phyloP scores from a whole-genome alignment of 2,329 filamentous ascomycete genomes.

The Fusarium sp. region DNA sequence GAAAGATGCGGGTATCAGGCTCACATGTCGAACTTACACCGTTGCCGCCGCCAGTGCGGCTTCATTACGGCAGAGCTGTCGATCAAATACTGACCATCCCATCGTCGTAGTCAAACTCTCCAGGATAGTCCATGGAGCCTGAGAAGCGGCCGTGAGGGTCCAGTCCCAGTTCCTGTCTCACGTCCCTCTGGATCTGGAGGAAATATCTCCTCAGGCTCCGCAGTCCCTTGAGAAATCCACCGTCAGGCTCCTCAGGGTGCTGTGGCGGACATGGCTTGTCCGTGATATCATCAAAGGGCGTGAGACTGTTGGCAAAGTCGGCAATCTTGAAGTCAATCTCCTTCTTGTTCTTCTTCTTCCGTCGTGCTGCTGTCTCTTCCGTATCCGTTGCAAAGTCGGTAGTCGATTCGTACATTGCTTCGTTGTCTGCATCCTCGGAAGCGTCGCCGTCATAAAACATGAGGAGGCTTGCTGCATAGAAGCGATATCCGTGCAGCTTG shows the following conservation, averaged over 20 bases:
- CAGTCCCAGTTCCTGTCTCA: constrained; percentile 69
- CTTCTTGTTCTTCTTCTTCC: constrained; percentile 65
- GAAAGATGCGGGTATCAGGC: constrained; percentile 42
- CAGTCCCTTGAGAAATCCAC: constrained; percentile 90
- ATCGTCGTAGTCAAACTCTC: constrained; percentile 51
- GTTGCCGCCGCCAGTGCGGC: constrained; percentile 24
- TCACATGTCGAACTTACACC: constrained; percentile 13
- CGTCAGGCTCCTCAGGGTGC: constrained; percentile 85
- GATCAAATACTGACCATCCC: constrained; percentile 54
- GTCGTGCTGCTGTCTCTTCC: constrained; percentile 66
- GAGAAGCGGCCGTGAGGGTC: constrained; percentile 52
- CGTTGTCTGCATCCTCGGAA: constrained; percentile 65
- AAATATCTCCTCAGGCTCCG: constrained; percentile 87
- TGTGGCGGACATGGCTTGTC: constrained; percentile 83
- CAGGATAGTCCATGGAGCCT: constrained; percentile 37
- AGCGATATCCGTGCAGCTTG: constrained; percentile 86
- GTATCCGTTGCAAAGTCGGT: constrained; percentile 73
- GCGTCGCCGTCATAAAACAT: constrained; percentile 96
- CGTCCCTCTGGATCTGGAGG: constrained; percentile 86
- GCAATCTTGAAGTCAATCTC: constrained; percentile 96
- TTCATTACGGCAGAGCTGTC: constrained; percentile 1
- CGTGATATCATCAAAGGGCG: constrained; percentile 80
- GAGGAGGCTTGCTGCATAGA: constrained; percentile 94
- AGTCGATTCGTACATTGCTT: constrained; percentile 70
- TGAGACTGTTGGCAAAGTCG: constrained; percentile 98